Percentiles rank a stretch among this genome's conserved stretches.
phyloP scores from a whole-genome alignment of 2,329 filamentous ascomycete genomes.

The Paecilomyces dactylethromorphus region DNA sequence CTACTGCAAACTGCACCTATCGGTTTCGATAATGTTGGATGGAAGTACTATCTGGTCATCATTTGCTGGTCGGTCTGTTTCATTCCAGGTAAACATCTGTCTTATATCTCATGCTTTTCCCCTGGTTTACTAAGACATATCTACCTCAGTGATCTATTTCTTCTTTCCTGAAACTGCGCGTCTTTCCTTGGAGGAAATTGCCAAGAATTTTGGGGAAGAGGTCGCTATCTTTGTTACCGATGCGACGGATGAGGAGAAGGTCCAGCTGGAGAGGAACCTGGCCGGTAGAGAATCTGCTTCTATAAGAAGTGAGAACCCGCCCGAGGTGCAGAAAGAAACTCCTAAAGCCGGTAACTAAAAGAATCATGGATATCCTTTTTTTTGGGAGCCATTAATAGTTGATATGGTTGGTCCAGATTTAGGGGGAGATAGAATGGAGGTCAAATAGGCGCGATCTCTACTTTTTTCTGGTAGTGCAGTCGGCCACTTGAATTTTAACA shows the following conservation, averaged over 20 bases:
- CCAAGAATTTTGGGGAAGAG: slow-evolving; percentile 44
- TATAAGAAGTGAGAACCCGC: background rate
- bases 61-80: slow-evolving; percentile 39
- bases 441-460: background rate
- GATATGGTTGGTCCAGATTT: background rate
- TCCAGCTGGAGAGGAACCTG: slow-evolving; percentile 12
- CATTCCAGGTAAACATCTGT: slow-evolving; percentile 25
- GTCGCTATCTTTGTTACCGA: slow-evolving; percentile 43
- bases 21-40: slow-evolving; percentile 39
- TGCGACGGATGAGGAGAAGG: slow-evolving; percentile 34
- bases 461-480: background rate
- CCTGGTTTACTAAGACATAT: slow-evolving; percentile 3
- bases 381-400: background rate
- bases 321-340: background rate
- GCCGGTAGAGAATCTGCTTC: background rate
- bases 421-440: background rate
- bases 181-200: slow-evolving; percentile 42
- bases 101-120: background rate
- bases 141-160: slow-evolving; percentile 33
- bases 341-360: background rate
- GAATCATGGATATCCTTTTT: background rate
- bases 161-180: slow-evolving; percentile 39
- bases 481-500: background rate
- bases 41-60: slow-evolving; percentile 47
- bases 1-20: slow-evolving; percentile 42